Evolutionary conservation across 1,284 basidiomycete species (phyloP), one percentile per base, ranked within the genome.

Genomic region (Amylostereum chailletii): DNA sequence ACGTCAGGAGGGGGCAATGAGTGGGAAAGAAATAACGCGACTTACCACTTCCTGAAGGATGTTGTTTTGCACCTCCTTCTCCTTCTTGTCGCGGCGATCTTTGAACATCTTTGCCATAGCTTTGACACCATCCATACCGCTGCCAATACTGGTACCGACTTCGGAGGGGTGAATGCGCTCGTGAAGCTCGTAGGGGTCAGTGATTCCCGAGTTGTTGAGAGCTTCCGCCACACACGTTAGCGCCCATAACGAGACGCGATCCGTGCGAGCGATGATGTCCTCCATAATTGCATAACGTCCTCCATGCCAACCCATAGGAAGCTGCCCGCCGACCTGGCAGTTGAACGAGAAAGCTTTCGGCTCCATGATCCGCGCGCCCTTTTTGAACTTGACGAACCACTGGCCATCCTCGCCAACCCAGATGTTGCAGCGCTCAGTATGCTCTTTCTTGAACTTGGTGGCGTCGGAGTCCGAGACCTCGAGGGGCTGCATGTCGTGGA

Each of bases 321-420:
- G 79, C 67, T 99, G 95, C 52, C 94, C 95, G 50, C 90, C 94
- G 51, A 98, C 95, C 46, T 90, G 81, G 51, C 95, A 90, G 65
- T 86, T 91, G 76, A 99, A 99, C 60, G 79, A 82, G 77, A 98
- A 86, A 2, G 95, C 89, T 73, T 99, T 99, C 53, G 95, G 95
- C 45, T 98, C 85, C 57, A 89, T 79, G 59, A 99, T 76, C 50
- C 93, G 86, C 8, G 95, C 94, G 50, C 95, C 96, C 73, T 94
- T 96, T 84, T 98, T 98, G 77, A 99, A 87, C 71, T 97, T 96
- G 62, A 94, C 93, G 60, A 90, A 93, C 90, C 90, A 97, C 63
- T 94, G 91, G 34, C 90, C 92, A 19, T 89, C 87, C 59, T 87
- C 86, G 42, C 82, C 85, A 5, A 83, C 86, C 92, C 94, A 97